Evolutionary conservation across 1,284 basidiomycete genomes (phyloP).

Genomic region (Rhodotorula sp.): DNA sequence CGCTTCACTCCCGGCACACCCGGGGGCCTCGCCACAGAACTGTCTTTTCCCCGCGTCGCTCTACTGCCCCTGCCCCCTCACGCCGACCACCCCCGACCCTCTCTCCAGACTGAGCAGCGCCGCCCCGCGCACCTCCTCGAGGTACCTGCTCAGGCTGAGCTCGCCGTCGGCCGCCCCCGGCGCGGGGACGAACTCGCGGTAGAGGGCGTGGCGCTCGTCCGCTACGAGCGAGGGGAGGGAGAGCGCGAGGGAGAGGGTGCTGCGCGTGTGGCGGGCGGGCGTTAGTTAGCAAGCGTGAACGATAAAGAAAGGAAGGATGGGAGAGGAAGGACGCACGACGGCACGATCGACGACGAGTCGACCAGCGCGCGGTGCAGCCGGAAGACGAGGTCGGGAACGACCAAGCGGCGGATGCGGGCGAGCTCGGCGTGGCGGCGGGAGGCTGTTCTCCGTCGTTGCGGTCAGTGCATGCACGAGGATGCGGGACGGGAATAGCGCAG

Average conservation of each 20-base stretch:
- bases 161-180: constrained; percentile 45
- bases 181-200: constrained; percentile 76
- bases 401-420: constrained; percentile 78
- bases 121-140: constrained; percentile 69
- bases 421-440: constrained; percentile 70
- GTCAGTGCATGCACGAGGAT: too few relatives aligned
- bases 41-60: not conserved
- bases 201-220: constrained; percentile 81
- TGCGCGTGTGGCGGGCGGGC: constrained; percentile 47
- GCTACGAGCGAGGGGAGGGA: constrained; percentile 81
- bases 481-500: not conserved
- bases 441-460: constrained; percentile 47
- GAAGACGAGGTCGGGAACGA: constrained; percentile 86
- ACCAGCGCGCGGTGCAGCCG: constrained; percentile 76
- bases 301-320: not conserved
- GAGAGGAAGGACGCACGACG: constrained; percentile 65
- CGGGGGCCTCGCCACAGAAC: too few relatives aligned
- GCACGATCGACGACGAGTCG: constrained; percentile 65
- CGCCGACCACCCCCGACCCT: constrained; percentile 54
- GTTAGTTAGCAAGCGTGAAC: not conserved
- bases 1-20: too few relatives aligned
- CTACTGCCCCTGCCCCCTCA: not conserved
- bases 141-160: constrained; percentile 66
- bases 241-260: constrained; percentile 78
- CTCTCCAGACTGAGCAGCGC: constrained; percentile 68